phyloP scores from a whole-genome alignment of 78 protist genomes.

The Dictyostelium purpureum region DNA sequence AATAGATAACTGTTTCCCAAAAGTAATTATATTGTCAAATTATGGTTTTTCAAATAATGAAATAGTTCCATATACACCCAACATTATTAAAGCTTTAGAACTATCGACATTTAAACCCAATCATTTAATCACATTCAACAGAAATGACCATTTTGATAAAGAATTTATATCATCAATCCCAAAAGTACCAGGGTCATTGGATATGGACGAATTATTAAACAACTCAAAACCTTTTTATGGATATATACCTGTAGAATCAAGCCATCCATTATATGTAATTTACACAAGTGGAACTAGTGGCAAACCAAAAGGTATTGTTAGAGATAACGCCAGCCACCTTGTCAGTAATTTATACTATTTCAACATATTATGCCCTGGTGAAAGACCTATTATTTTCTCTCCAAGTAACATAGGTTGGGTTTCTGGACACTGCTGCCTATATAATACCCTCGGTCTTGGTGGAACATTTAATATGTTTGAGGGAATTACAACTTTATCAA shows the following conservation, averaged over 20 bases:
- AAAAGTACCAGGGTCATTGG: background rate
- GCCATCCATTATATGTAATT: background rate
- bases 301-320: slow-evolving; percentile 55
- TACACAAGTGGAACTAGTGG: slow-evolving; percentile 34
- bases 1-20: background rate
- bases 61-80: background rate
- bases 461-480: slow-evolving; percentile 63
- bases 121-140: background rate
- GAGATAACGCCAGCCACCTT: slow-evolving; percentile 53
- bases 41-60: background rate
- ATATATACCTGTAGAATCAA: background rate
- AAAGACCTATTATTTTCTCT: slow-evolving; percentile 47
- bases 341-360: slow-evolving; percentile 12
- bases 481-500: slow-evolving; percentile 58
- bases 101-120: background rate
- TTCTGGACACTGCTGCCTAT: slow-evolving; percentile 8
- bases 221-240: no score
- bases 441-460: slow-evolving; percentile 30
- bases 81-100: background rate
- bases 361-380: background rate
- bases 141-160: background rate
- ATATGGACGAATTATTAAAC: background rate
- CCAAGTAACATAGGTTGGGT: slow-evolving; percentile 82
- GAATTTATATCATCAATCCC: background rate
- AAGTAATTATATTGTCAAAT: background rate